A percentile compares a stretch with the other conserved stretches of the same genome.
Conservation (phyloP, 139 green algal genomes). For the Micractinium sp. region DNA sequence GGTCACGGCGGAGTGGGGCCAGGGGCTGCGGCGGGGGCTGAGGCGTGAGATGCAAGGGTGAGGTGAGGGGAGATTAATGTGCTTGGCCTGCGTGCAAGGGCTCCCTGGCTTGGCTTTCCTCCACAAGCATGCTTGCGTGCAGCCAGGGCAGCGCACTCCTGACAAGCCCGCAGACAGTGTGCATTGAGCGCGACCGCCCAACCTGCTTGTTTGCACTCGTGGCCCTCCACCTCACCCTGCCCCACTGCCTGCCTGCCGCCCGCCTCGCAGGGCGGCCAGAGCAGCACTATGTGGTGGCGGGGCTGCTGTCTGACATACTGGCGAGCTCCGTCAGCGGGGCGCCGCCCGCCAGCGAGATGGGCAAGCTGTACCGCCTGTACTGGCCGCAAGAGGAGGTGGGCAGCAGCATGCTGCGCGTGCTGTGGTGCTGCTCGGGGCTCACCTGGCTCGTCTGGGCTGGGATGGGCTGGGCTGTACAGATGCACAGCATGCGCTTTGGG, state of each 20-base stretch:
- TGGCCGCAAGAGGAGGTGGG: constrained; percentile 6
- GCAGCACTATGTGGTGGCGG: constrained; percentile 7
- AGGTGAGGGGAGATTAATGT: too few species aligned
- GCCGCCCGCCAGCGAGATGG: constrained; percentile 33
- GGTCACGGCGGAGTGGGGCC: too few species aligned
- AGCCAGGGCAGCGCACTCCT: too few species aligned
- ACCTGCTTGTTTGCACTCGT: not conserved
- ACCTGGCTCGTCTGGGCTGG: not conserved
- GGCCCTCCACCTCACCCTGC: not conserved
- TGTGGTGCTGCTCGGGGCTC: not conserved
- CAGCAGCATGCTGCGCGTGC: not conserved
- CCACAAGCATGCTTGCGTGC: too few species aligned
- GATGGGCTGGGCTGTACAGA: too few species aligned
- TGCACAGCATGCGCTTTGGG: too few species aligned
- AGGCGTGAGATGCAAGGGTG: too few species aligned
- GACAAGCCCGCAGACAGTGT: too few species aligned
- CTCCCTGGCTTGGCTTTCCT: too few species aligned
- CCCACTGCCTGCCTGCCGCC: not conserved
- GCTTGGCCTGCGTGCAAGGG: too few species aligned
- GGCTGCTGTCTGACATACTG: constrained; percentile 30
- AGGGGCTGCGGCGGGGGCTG: too few species aligned
- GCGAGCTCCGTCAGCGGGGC: constrained; percentile 17
- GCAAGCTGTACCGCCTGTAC: constrained; percentile 47
- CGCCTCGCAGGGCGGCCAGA: constrained; percentile 5
- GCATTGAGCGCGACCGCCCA: too few species aligned